Evolutionary conservation across 306 rosid genomes (phyloP), one percentile per base, ranked within the genome.

Genomic region (Canavalia ensiformis): DNA sequence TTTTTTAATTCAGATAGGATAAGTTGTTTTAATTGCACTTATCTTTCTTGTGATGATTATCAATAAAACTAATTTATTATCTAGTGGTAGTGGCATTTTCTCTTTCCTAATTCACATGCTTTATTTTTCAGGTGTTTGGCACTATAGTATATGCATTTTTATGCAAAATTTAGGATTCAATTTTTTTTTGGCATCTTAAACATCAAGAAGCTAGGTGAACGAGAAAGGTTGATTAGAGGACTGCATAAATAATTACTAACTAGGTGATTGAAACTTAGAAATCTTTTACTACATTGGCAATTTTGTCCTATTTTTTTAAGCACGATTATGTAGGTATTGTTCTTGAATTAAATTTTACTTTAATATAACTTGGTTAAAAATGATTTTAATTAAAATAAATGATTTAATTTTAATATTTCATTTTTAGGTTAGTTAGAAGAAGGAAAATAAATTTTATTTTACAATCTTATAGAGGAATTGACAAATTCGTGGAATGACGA

Each of bases 181-280:
- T 93, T 96, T 81, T 91, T 96, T 77, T 49, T 96, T 66, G 99
- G 97, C 87, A 79, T 96, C 83, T 74, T 96, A 77, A 96, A 96
- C 86, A 92, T 90, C 57, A 90, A 84, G 86, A 96, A 88, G 87
- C 66, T 96, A 68, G 99, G 93, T 74, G 98, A 93, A 81, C 90
- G 93, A 57, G 99, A 96, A 77, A 85, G 84, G 81, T 82, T 95
- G 87, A 87, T 95, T 86, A 93, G 93, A 47, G 97, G 84, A 93
- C 97, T 72, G 97, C 98, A 55, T 95, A 86, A 88, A 57, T 83
- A 81, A 73, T 83, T 75, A 18, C 25, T 18, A 18, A 84, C 88
- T 72, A 83, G 90, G 94, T 94, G 67, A 87, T 25, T 68, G 25
- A 18, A 18, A 18, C 25, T 18, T 18, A 18, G 25, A 18, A 18